phyloP scores from a whole-genome alignment of 306 rosid species.

The cucumber (Cucumis sativus) region Cucumber_9930_V3 NC_026660.2:9632001-9632500 shows the following conservation, averaged over 20 bases:
- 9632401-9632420: background rate
- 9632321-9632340: conserved; percentile 87
- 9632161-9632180: background rate
- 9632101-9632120: background rate
- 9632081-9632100: background rate
- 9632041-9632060: background rate
- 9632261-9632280: conserved; percentile 93
- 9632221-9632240: conserved; percentile 85
- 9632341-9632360: conserved; percentile 31
- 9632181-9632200: background rate
- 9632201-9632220: conserved; percentile 20
- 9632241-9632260: conserved; percentile 78
- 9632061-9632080: background rate
- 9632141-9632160: background rate
- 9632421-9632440: conserved; percentile 76
- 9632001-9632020: background rate
- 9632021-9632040: background rate
- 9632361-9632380: background rate
- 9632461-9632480: conserved; percentile 86
- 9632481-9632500: conserved; percentile 85
- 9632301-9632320: conserved; percentile 68
- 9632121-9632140: background rate
- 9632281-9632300: conserved; percentile 93
- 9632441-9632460: conserved; percentile 72
- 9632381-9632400: background rate